Evolutionary conservation across 148 eudicot genomes (phyloP).

Genomic region (Gaultheria prostrata): DNA sequence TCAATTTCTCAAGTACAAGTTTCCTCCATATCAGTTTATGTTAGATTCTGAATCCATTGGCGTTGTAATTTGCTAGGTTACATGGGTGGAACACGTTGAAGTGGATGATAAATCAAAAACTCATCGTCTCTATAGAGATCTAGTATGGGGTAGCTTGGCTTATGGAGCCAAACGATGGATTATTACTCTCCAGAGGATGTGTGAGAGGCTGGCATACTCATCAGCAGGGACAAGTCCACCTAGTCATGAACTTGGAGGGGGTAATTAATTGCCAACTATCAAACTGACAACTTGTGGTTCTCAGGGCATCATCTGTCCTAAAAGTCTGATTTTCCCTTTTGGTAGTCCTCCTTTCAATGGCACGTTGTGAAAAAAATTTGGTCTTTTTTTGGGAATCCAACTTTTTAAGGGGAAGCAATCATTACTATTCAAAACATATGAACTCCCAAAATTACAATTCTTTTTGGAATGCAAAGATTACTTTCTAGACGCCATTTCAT

Average conservation of each 20-base stretch:
- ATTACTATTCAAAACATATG: too few relatives aligned
- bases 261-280: not conserved
- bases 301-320: not conserved
- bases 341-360: not conserved
- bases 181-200: constrained; percentile 23
- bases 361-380: not conserved
- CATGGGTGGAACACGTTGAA: constrained; percentile 43
- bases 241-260: constrained; percentile 12
- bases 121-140: constrained; percentile 30
- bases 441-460: too few relatives aligned
- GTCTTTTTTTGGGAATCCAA: too few relatives aligned
- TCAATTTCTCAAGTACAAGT: not conserved
- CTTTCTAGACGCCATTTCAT: too few relatives aligned
- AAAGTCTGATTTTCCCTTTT: not conserved
- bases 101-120: constrained; percentile 23
- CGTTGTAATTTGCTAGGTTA: constrained; percentile 21
- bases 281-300: not conserved
- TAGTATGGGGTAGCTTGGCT: constrained; percentile 18
- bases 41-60: not conserved
- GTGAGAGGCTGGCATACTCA: constrained; percentile 14
- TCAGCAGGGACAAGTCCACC: not conserved
- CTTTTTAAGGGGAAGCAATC: too few relatives aligned
- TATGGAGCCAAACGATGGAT: constrained; percentile 26
- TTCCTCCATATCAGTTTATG: not conserved
- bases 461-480: too few relatives aligned